Conservation (phyloP, 2,329 filamentous ascomycete species). For the Arthrobotrys sinensis region DNA sequence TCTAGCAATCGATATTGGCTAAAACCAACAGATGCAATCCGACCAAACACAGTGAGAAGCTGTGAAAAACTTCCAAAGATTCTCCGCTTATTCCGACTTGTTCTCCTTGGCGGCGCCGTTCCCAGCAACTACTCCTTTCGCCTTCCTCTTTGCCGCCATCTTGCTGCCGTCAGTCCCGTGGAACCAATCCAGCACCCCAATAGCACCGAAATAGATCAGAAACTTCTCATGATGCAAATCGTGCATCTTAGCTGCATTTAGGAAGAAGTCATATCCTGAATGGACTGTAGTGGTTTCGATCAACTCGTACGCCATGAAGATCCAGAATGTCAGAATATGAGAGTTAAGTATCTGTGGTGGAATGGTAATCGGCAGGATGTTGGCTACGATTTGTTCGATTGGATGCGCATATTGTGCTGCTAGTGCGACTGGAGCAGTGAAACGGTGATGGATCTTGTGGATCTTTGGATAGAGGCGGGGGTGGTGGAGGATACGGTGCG, state of each 20-base stretch:
- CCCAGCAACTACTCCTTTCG: conserved; percentile 30
- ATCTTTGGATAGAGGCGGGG: conserved; percentile 71
- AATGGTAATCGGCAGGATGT: conserved; percentile 71
- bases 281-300: conserved; percentile 73
- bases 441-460: conserved; percentile 74
- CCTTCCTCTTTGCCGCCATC: conserved; percentile 55
- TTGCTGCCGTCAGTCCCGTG: conserved; percentile 70
- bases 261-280: conserved; percentile 74
- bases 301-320: conserved; percentile 71
- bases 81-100: conserved; percentile 29
- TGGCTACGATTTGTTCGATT: conserved; percentile 73
- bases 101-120: conserved; percentile 38
- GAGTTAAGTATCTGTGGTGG: conserved; percentile 70
- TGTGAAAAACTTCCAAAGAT: neutral
- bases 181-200: conserved; percentile 72
- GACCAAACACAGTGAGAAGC: neutral
- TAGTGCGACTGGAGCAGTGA: conserved; percentile 73
- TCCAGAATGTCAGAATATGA: conserved; percentile 73
- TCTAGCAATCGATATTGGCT: neutral
- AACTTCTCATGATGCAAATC: conserved; percentile 75
- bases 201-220: conserved; percentile 71
- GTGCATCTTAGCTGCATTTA: conserved; percentile 70
- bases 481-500: conserved; percentile 72
- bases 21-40: neutral
- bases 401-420: conserved; percentile 74